Evolutionary conservation across 305 asterid species (phyloP).

Genomic region (Andrographis paniculata): DNA sequence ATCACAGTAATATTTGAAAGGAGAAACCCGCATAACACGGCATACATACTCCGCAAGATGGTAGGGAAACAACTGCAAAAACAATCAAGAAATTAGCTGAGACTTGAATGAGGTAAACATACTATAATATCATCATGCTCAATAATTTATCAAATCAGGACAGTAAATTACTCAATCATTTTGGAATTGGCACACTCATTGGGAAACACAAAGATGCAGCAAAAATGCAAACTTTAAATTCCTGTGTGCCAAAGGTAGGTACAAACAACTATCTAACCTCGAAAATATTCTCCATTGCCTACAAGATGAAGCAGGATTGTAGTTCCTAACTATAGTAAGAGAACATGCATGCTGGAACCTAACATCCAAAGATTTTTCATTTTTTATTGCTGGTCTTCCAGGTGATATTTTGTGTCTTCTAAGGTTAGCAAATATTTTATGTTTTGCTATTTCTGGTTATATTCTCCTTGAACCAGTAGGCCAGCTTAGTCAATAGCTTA

Average conservation of each 20-base stretch:
- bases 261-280: slow-evolving; percentile 6
- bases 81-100: slow-evolving; percentile 18
- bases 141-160: background rate
- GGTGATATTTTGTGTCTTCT: slow-evolving; percentile 1
- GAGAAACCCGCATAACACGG: slow-evolving; percentile 96
- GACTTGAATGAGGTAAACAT: slow-evolving; percentile 15
- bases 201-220: too few relatives aligned
- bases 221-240: too few relatives aligned
- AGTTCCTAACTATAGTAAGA: slow-evolving; percentile 9
- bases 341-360: slow-evolving; percentile 8
- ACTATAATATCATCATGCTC: background rate
- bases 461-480: slow-evolving; percentile 6
- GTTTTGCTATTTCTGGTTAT: slow-evolving; percentile 7
- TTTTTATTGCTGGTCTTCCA: background rate
- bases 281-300: slow-evolving; percentile 9
- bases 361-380: background rate
- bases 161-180: too few relatives aligned
- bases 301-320: slow-evolving; percentile 2
- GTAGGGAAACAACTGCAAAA: slow-evolving; percentile 88
- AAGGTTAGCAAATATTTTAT: slow-evolving; percentile 1
- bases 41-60: slow-evolving; percentile 95
- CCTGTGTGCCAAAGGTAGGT: too few relatives aligned
- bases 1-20: slow-evolving; percentile 97
- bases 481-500: background rate
- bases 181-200: too few relatives aligned